These are phyloP conservation scores for Salix caprea DNA, from an alignment of 345 rosid genomes.

Conservation along the genomic window DNA sequence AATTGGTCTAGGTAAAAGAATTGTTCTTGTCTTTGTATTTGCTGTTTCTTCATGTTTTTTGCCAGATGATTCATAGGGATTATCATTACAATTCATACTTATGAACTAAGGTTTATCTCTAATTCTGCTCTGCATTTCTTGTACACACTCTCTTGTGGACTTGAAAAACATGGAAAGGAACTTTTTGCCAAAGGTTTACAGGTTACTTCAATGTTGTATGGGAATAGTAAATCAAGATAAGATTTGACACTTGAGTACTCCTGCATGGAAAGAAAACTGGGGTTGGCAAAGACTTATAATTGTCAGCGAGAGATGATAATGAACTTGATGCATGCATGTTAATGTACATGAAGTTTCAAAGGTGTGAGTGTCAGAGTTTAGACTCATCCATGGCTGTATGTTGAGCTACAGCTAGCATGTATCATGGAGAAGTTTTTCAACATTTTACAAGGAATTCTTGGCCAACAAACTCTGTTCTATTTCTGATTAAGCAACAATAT, in stretches of 20 bases:
- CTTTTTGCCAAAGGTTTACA: background rate
- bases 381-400: background rate
- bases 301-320: background rate
- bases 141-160: background rate
- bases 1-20: slow-evolving; percentile 92
- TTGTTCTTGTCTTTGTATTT: background rate
- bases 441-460: background rate
- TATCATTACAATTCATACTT: background rate
- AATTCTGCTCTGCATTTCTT: background rate
- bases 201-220: background rate
- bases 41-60: background rate
- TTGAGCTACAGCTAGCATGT: background rate
- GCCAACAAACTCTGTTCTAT: background rate
- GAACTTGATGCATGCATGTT: too few relatives aligned
- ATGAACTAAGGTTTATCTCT: background rate
- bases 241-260: background rate
- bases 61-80: background rate
- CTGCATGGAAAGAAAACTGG: background rate
- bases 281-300: background rate
- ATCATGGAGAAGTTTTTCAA: background rate
- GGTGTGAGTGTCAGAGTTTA: background rate
- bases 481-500: background rate
- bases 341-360: background rate
- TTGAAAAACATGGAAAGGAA: background rate
- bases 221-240: background rate